Evolutionary conservation across 345 rosid genomes (phyloP).

Genomic region (Iberis pinnata): DNA sequence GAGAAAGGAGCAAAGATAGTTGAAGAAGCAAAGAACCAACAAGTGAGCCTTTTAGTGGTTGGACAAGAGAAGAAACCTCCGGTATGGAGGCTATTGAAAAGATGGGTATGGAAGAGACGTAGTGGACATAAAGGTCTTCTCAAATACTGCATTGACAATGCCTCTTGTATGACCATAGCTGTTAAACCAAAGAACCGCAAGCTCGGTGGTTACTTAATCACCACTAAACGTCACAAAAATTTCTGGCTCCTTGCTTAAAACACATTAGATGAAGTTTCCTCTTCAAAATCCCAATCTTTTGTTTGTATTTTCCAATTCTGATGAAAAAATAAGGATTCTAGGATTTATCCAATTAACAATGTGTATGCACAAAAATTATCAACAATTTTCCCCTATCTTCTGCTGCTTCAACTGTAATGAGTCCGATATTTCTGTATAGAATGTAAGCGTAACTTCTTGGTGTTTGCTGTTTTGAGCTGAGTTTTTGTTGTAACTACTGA

Average conservation of each 20-base stretch:
- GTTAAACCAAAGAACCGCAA: constrained; percentile 70
- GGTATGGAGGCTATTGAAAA: constrained; percentile 48
- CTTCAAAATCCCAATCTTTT: background rate
- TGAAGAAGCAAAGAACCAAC: constrained; percentile 63
- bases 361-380: constrained; percentile 26
- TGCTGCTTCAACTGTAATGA: constrained; percentile 6
- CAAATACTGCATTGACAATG: constrained; percentile 68
- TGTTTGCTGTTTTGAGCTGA: constrained; percentile 7
- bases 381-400: constrained; percentile 25
- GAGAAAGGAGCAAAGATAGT: constrained; percentile 63
- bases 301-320: constrained; percentile 5
- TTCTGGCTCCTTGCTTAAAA: constrained; percentile 91
- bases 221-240: constrained; percentile 80
- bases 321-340: constrained; percentile 5
- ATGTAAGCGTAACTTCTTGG: constrained; percentile 15
- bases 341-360: constrained; percentile 16
- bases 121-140: constrained; percentile 34
- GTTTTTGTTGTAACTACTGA: constrained; percentile 16
- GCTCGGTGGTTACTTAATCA: constrained; percentile 82
- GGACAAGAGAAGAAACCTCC: constrained; percentile 66
- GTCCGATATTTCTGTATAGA: constrained; percentile 15
- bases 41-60: constrained; percentile 54
- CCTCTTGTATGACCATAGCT: constrained; percentile 80
- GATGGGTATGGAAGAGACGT: constrained; percentile 45
- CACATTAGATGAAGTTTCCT: background rate